Base-by-base conservation (phyloP, 108 stramenopile species). In the Aurantiochytrium sp. region DNA sequence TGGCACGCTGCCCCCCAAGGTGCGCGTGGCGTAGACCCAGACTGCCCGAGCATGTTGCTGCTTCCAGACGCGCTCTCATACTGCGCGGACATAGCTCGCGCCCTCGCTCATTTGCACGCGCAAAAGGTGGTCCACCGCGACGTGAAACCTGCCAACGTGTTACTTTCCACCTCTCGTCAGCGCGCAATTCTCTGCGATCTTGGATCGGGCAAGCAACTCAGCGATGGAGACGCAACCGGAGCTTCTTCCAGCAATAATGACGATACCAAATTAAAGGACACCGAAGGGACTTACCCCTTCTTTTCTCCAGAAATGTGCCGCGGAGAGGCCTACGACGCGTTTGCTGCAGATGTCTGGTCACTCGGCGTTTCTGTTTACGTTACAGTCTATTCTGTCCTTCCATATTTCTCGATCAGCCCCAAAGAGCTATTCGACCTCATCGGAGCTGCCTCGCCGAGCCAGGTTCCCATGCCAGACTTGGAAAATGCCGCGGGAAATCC, bases 261-360 rank as follows among this genome's bases (percentile, higher is more conserved):
- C 35, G 49, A 45, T 16, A 8, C 23, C 44, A 51, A 51, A 10
- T 16, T 83, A 8, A 83, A 28, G 23, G 73, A 51, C 21, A 83
- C 73, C 23, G 73, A 83, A 21, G 73, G 73, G 14, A 51, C 73
- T 5, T 83, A 83, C 73, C 23, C 73, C 6, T 83, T 83, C 49
- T 83, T 83, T 21, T 45, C 73, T 8, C 73, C 73, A 16, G 47
- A 83, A 51, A 51, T 83, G 73, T 83, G 73, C 44, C 73, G 44
- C 25, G 73, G 73, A 5, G 73, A 51, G 73, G 8, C 12, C 49
- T 83, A 19, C 21, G 25, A 83, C 25, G 73, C 47, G 5, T 83
- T 25, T 21, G 44, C 73, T 51, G 89, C 93, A 18, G 95, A 95
- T 88, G 91, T 95, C 49, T 95, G 95, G 95, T 89, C 94, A 14